Evolutionary conservation across 306 rosid genomes (phyloP), one percentile per base, ranked within the genome.

Genomic region (Acmispon strigosus): DNA sequence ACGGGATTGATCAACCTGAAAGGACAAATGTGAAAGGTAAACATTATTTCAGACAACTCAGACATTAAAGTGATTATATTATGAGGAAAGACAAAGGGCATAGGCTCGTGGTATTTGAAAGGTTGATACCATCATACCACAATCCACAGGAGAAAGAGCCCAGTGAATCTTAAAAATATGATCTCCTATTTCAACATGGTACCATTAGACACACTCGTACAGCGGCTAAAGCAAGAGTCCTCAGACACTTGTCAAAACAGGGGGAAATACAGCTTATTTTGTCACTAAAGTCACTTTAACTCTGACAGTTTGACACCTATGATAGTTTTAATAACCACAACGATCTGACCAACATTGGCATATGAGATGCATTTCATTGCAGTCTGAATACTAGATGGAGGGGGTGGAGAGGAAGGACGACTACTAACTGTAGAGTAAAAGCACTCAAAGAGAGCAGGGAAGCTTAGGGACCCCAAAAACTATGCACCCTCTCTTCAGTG

Each of bases 1-100:
- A 95, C 99, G 2, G 99, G 99, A 84, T 95, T 89, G 88, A 95
- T 87, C 80, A 89, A 84, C 95, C 99, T 95, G 90, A 86, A 83
- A 88, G 84, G 52, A 82, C 8, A 72, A 41, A 73, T 42, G 65
- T 6, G 57, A 45, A 51, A 74, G 2, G 32, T 53, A 11, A 10
- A 16, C 11, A 50, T 57, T 43, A 43, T 51, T 66, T 66, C 60
- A 57, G 18, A 60, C 14, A 55, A 75, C 49, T 13, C 13, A 32
- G 41, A 34, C 50, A 60, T 54, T 51, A 4, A 11, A 61, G 51
- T 69, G 29, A 54, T 69, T 14, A 51, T 72, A 62, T 43, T 34
- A 12, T 6, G 39, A 45, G 16, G 27, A 54, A 10, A 34, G 47
- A 20, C 22, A 53, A 49, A 39, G 15, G 9, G 32, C 7, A 47